Percentiles rank a stretch among this genome's conserved stretches.
These are phyloP conservation scores for Colletotrichum cereale DNA, from an alignment of 2,329 filamentous ascomycete genomes.

Conservation along the genomic window DNA sequence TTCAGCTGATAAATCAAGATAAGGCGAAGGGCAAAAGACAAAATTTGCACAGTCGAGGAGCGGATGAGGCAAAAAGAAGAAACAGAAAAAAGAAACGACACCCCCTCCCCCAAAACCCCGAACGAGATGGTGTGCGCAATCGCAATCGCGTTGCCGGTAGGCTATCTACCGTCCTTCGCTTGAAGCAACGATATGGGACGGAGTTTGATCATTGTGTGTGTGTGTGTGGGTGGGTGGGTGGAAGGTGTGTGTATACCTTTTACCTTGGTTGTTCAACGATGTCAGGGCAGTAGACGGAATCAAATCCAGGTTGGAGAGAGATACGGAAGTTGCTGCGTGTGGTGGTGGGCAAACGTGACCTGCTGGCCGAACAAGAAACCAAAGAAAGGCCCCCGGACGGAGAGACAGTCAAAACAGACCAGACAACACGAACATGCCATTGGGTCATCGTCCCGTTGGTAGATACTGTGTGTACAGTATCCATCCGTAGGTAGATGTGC, in stretches of 20 bases:
- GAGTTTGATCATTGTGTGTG: constrained; percentile 14
- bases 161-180: constrained; percentile 12
- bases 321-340: neutral
- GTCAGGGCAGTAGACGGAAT: neutral
- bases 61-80: neutral
- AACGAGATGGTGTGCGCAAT: constrained; percentile 7
- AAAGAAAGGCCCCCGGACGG: neutral
- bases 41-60: neutral
- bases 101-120: neutral
- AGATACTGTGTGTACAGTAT: too few relatives aligned
- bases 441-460: too few relatives aligned
- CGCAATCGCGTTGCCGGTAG: constrained; percentile 14
- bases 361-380: neutral
- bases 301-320: neutral
- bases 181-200: constrained; percentile 29
- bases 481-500: neutral
- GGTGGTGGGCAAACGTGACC: neutral
- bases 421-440: too few relatives aligned
- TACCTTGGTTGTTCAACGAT: neutral
- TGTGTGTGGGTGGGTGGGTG: neutral
- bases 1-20: constrained; percentile 35
- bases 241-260: neutral
- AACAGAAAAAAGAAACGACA: neutral
- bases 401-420: too few relatives aligned
- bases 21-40: constrained; percentile 19